These are phyloP conservation scores for Mycosarcoma maydis DNA, from an alignment of 1,284 basidiomycete species.

Conservation along the genomic window DNA sequence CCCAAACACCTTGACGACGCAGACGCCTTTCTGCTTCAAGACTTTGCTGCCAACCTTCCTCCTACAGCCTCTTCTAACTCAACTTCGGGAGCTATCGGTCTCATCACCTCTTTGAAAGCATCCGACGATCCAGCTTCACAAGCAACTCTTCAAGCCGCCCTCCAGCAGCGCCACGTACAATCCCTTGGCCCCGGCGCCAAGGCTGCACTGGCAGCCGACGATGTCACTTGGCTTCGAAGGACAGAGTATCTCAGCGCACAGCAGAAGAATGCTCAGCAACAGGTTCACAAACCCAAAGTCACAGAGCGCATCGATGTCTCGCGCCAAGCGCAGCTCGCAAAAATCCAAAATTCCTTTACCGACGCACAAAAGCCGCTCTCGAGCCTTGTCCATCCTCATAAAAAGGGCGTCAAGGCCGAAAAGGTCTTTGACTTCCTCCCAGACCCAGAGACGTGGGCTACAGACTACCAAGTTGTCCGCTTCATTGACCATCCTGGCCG, in stretches of 20 bases:
- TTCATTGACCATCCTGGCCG: slow-evolving; percentile 62
- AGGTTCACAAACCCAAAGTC: slow-evolving; percentile 39
- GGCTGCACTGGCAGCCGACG: slow-evolving; percentile 44
- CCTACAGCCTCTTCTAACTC: slow-evolving; percentile 21
- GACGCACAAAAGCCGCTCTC: slow-evolving; percentile 53
- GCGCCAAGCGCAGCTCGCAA: slow-evolving; percentile 52
- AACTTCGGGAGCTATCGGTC: slow-evolving; percentile 27
- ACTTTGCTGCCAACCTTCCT: slow-evolving; percentile 48
- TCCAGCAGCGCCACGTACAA: slow-evolving; percentile 45
- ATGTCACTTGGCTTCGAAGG: slow-evolving; percentile 63
- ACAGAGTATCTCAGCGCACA: slow-evolving; percentile 65
- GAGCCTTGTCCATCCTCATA: slow-evolving; percentile 58
- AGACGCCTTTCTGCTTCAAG: slow-evolving; percentile 61
- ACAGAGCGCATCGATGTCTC: slow-evolving; percentile 55
- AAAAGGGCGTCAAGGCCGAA: slow-evolving; percentile 57
- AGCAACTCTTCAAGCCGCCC: slow-evolving; percentile 33
- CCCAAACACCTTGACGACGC: slow-evolving; percentile 48
- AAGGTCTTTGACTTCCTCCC: slow-evolving; percentile 63
- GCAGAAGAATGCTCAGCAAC: slow-evolving; percentile 48
- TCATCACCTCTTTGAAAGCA: slow-evolving; percentile 38
- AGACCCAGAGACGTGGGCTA: slow-evolving; percentile 66
- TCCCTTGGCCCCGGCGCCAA: slow-evolving; percentile 46
- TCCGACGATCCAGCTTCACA: slow-evolving; percentile 26
- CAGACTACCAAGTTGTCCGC: slow-evolving; percentile 61
- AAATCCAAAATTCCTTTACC: slow-evolving; percentile 60